Evolutionary conservation across 345 rosid genomes (phyloP), one percentile per base, ranked within the genome.

Genomic region (Trapa bicornis): DNA sequence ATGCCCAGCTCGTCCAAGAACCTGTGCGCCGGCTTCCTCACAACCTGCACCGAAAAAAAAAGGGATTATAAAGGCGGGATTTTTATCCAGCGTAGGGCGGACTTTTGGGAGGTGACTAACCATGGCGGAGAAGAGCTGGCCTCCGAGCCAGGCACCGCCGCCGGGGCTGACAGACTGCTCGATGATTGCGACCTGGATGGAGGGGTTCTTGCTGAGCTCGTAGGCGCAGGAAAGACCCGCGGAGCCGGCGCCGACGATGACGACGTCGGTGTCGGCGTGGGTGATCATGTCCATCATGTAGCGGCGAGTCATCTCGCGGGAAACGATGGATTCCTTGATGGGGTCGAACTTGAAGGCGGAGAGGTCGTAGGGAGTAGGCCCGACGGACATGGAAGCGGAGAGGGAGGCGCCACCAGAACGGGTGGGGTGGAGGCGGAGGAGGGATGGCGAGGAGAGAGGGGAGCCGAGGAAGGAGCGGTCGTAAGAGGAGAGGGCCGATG

Each of bases 1-100:
- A 94, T 76, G 11, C 74, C 91, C 1, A 93, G 80, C 83, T 93
- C 97, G 47, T 87, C 86, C 0, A 93, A 80, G 85, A 93, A 93
- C 61, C 67, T 71, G 70, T 93, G 97, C 6, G 97, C 98, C 48
- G 98, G 97, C 75, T 93, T 93, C 57, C 97, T 83, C 62, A 92
- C 97, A 2, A 88, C 87, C 96, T 89, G 81, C 64, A 16, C 29
- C 29, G 29, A 22, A 22, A 22, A 22, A 22, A 22, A 22, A 22
- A 22, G 29, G 29, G 29, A 22, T 22, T 22, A 22, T 22, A 22
- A 22, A 22, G 29, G 29, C 29, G 29, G 29, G 29, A 22, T 22
- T 22, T 22, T 22, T 22, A 22, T 22, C 29, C 29, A 22, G 29
- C 29, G 29, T 22, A 22, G 29, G 29, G 29, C 0, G 29, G 29